Conservation (phyloP, 225 moss, liverwort and hornwort genomes). For the Bryoerythrophyllum caledonicum region DNA sequence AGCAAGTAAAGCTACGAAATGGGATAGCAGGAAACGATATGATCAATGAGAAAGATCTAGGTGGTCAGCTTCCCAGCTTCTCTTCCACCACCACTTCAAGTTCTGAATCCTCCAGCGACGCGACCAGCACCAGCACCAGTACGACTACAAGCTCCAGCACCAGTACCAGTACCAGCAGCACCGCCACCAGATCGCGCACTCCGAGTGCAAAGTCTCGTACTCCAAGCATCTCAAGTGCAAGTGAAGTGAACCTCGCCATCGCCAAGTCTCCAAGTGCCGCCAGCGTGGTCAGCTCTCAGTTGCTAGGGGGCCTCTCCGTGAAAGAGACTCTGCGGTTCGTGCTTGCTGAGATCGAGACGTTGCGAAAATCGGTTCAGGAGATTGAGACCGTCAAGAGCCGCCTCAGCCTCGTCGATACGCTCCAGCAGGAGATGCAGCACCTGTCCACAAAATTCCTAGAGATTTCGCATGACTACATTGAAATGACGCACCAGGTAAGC, state of each 20-base stretch:
- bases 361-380: constrained; percentile 42
- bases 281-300: constrained; percentile 45
- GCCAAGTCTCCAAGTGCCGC: constrained; percentile 23
- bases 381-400: constrained; percentile 40
- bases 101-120: constrained; percentile 37
- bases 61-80: constrained; percentile 30
- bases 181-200: constrained; percentile 12
- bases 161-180: too few relatives aligned
- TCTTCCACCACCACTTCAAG: constrained; percentile 40
- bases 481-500: constrained; percentile 46
- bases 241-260: constrained; percentile 15
- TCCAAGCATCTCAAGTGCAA: constrained; percentile 37
- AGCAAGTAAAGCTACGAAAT: constrained; percentile 55
- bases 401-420: constrained; percentile 27
- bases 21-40: constrained; percentile 45
- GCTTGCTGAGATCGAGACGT: constrained; percentile 44
- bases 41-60: constrained; percentile 44
- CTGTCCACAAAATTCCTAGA: constrained; percentile 38
- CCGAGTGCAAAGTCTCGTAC: constrained; percentile 17
- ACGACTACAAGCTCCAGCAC: constrained; percentile 34
- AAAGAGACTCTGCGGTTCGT: constrained; percentile 45
- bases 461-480: constrained; percentile 48
- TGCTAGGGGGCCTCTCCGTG: constrained; percentile 51
- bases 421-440: constrained; percentile 36
- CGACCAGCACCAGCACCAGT: constrained; percentile 20